phyloP scores from a whole-genome alignment of 768 basidiomycete species.

The Floccularia luteovirens region DNA sequence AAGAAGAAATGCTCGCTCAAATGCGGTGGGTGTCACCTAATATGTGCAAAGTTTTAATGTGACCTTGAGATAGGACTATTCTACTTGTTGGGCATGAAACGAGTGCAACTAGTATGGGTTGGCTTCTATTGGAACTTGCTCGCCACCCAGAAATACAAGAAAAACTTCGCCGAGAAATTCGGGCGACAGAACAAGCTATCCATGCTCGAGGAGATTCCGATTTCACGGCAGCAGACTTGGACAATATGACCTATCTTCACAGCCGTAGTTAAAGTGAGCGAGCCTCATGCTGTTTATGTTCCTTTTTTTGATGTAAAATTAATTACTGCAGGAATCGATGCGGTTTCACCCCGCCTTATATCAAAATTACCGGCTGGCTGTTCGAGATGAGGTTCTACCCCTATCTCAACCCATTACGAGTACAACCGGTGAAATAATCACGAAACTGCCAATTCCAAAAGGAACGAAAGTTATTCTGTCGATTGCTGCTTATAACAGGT shows the following conservation, averaged over 20 bases:
- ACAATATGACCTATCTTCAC: conserved; percentile 39
- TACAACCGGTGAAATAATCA: conserved; percentile 32
- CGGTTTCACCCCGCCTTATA: conserved; percentile 47
- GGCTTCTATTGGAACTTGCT: conserved; percentile 59
- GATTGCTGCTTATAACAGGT: conserved; percentile 51
- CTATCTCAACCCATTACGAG: conserved; percentile 45
- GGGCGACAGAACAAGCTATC: conserved; percentile 23
- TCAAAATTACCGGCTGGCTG: conserved; percentile 43
- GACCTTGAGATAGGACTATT: conserved; percentile 24
- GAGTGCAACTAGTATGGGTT: conserved; percentile 48
- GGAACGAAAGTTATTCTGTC: conserved; percentile 45
- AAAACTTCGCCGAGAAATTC: conserved; percentile 54
- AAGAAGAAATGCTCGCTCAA: conserved; percentile 32
- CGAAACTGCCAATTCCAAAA: conserved; percentile 38
- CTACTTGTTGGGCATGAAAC: conserved; percentile 53
- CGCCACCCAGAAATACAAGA: conserved; percentile 49
- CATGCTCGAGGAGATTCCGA: conserved; percentile 28
- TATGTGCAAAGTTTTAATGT: conserved; percentile 3
- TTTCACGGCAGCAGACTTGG: conserved; percentile 39
- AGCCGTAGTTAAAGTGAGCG: conserved; percentile 38
- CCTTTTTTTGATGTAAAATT: background rate
- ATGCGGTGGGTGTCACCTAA: too few relatives aligned
- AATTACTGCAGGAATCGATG: conserved; percentile 33
- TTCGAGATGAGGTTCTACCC: conserved; percentile 49
- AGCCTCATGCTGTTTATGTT: background rate